These are phyloP conservation scores for Fraxinus excelsior DNA, from an alignment of 257 asterid genomes.

Conservation along the genomic window DNA sequence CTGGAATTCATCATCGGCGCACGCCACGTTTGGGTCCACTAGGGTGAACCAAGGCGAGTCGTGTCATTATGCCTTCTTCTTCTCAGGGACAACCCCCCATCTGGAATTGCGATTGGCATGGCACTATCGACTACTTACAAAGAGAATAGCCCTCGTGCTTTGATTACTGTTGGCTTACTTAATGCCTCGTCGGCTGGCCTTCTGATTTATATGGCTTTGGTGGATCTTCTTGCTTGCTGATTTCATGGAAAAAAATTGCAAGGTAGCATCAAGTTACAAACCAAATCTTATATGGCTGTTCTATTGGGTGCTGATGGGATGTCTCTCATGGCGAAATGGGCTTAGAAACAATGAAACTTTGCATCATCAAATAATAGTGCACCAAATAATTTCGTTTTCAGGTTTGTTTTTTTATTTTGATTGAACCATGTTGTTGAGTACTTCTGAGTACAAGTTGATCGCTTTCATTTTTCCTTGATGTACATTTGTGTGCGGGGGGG, in stretches of 20 bases:
- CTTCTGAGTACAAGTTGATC: neutral
- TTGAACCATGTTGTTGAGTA: no score
- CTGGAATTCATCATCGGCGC: no score
- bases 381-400: no score
- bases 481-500: neutral
- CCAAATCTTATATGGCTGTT: constrained; percentile 45
- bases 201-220: constrained; percentile 60
- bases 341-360: constrained; percentile 17
- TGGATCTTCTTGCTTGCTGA: constrained; percentile 60
- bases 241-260: constrained; percentile 55
- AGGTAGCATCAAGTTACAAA: constrained; percentile 44
- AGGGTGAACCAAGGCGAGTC: no score
- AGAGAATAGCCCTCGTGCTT: constrained; percentile 54
- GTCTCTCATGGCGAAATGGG: constrained; percentile 80
- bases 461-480: neutral
- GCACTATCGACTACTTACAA: constrained; percentile 42
- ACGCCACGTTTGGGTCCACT: no score
- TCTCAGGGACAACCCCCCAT: constrained; percentile 58
- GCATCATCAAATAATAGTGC: neutral
- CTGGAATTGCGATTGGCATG: constrained; percentile 61
- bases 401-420: no score
- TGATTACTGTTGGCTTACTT: constrained; percentile 55
- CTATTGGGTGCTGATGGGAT: constrained; percentile 61
- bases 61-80: no score
- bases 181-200: constrained; percentile 60